phyloP scores from a whole-genome alignment of 1,284 basidiomycete genomes.

The Sphagnurus paluster region DNA sequence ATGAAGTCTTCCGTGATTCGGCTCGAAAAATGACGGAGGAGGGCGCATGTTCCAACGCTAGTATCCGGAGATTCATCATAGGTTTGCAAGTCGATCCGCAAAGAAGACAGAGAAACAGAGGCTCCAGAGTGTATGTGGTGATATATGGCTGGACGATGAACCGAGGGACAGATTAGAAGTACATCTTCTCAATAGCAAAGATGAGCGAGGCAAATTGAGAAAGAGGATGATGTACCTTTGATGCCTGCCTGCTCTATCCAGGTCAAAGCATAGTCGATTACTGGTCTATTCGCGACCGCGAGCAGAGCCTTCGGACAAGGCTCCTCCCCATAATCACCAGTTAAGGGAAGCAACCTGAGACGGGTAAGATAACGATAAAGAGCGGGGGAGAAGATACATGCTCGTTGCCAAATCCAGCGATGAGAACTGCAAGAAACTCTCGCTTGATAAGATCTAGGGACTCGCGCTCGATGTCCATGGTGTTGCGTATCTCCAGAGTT shows the following conservation, averaged over 20 bases:
- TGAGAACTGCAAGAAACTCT: conserved; percentile 83
- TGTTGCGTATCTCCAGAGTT: too few relatives aligned
- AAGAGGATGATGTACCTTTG: conserved; percentile 62
- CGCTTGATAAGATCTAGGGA: conserved; percentile 49
- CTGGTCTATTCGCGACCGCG: conserved; percentile 84
- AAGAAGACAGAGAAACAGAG: conserved; percentile 52
- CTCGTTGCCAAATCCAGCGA: conserved; percentile 89
- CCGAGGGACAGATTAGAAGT: conserved; percentile 79
- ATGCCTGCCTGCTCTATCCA: conserved; percentile 90
- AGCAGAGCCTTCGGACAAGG: conserved; percentile 84
- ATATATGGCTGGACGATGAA: conserved; percentile 72
- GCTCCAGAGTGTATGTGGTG: conserved; percentile 76
- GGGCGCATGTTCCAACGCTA: conserved; percentile 65
- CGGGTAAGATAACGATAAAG: conserved; percentile 15
- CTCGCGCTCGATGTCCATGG: conserved; percentile 66
- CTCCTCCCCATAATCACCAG: conserved; percentile 70
- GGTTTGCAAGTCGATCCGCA: conserved; percentile 73
- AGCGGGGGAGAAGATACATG: conserved; percentile 37
- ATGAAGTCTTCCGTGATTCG: conserved; percentile 84
- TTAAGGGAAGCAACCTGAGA: conserved; percentile 68
- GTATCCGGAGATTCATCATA: conserved; percentile 71
- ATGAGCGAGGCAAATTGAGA: conserved; percentile 7
- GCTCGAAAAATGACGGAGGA: conserved; percentile 67
- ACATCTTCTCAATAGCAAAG: conserved; percentile 62
- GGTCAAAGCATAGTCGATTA: conserved; percentile 81